A percentile compares a stretch with the other conserved stretches of the same genome.
phyloP scores from a whole-genome alignment of 2,329 filamentous ascomycete species.

The Cladosporium sp. region DNA sequence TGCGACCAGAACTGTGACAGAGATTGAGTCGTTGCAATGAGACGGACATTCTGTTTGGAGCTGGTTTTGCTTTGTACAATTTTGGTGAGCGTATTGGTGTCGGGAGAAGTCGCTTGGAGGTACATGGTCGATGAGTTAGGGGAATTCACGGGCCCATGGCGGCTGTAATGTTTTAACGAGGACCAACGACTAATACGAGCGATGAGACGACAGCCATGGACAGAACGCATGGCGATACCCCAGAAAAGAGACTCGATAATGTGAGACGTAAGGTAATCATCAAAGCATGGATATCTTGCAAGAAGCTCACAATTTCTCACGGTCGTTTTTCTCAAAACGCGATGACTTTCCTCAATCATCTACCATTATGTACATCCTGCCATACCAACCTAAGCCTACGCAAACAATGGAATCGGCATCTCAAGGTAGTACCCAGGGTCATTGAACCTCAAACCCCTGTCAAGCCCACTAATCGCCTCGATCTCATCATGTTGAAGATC shows the following conservation, averaged over 20 bases:
- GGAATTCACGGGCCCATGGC: not conserved
- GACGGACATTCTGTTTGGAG: not conserved
- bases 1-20: not conserved
- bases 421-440: slow-evolving; percentile 53
- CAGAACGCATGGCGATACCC: not conserved
- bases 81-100: not conserved
- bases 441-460: slow-evolving; percentile 73
- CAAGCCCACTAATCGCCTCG: slow-evolving; percentile 64
- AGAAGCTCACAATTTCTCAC: not conserved
- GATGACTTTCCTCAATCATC: no score
- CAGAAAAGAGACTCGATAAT: not conserved
- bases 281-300: not conserved
- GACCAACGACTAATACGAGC: not conserved
- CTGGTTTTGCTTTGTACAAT: not conserved
- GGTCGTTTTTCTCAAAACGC: no score
- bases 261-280: not conserved
- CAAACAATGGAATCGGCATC: slow-evolving; percentile 10
- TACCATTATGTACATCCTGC: not conserved
- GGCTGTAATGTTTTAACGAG: not conserved
- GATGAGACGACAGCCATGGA: not conserved
- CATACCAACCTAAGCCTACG: not conserved
- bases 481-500: slow-evolving; percentile 67
- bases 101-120: not conserved
- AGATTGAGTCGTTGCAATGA: not conserved
- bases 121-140: not conserved